A percentile compares a stretch with the other conserved stretches of the same genome.
Evolutionary conservation across 2,329 filamentous ascomycete species (phyloP).

Genomic region (Oidium heveae): DNA sequence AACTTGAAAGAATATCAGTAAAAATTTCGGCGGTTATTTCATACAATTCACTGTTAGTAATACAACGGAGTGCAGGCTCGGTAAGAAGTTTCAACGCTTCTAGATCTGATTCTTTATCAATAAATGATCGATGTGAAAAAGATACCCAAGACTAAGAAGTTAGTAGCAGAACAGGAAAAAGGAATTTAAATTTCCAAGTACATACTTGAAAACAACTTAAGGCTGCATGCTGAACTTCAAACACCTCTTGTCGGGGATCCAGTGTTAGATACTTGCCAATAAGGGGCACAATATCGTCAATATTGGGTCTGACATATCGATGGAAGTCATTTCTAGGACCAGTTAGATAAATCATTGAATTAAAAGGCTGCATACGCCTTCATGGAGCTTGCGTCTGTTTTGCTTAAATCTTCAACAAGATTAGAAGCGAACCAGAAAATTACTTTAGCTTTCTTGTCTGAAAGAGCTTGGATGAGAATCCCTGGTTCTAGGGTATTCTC

Average conservation of each 20-base stretch:
- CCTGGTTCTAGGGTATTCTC: slow-evolving; percentile 19
- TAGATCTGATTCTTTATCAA: slow-evolving; percentile 29
- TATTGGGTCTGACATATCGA: slow-evolving; percentile 24
- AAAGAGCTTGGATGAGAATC: slow-evolving; percentile 21
- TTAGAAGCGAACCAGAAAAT: slow-evolving; percentile 38
- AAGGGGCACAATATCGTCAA: slow-evolving; percentile 23
- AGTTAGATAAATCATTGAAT: slow-evolving; percentile 1
- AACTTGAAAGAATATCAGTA: slow-evolving; percentile 38
- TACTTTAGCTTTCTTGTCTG: slow-evolving; percentile 25
- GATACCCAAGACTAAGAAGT: slow-evolving; percentile 39
- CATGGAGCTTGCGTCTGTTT: slow-evolving; percentile 34
- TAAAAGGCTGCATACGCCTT: slow-evolving; percentile 22
- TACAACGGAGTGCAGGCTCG: slow-evolving; percentile 30
- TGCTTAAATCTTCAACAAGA: slow-evolving; percentile 40
- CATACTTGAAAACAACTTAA: slow-evolving; percentile 35
- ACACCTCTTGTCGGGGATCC: slow-evolving; percentile 18
- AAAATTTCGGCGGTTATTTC: slow-evolving; percentile 36
- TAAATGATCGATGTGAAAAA: slow-evolving; percentile 41
- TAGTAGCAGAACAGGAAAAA: slow-evolving; percentile 1
- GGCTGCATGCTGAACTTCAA: slow-evolving; percentile 24
- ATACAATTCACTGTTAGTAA: slow-evolving; percentile 32
- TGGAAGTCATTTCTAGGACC: slow-evolving; percentile 19
- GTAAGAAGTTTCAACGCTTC: slow-evolving; percentile 33
- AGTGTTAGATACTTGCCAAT: slow-evolving; percentile 18
- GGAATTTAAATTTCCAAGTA: neutral